Percentiles rank a stretch among this genome's conserved stretches.
These are phyloP conservation scores for Pythium brassicae DNA, from an alignment of 352 stramenopile genomes.

Conservation along the genomic window DNA sequence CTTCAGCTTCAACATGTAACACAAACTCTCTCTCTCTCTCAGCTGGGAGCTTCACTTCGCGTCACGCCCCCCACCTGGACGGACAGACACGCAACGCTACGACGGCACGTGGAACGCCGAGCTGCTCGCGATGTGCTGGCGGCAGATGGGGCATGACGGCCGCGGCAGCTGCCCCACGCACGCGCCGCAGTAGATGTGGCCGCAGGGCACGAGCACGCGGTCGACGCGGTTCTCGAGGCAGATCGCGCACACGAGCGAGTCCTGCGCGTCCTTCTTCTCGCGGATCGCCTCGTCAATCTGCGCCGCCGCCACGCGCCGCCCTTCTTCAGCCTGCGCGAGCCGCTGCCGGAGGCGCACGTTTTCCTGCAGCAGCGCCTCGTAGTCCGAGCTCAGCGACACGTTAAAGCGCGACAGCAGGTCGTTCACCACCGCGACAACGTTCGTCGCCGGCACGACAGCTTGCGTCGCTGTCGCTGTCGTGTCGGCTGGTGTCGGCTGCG, in stretches of 20 bases:
- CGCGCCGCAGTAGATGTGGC: slow-evolving; percentile 75
- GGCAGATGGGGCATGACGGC: slow-evolving; percentile 66
- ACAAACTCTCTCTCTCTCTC: not conserved
- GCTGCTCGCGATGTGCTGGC: slow-evolving; percentile 49
- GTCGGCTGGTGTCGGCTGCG: not conserved
- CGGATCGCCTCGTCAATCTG: slow-evolving; percentile 68
- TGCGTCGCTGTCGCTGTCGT: not conserved
- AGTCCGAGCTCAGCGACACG: slow-evolving; percentile 56
- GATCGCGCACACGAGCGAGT: slow-evolving; percentile 73
- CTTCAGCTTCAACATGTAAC: no score
- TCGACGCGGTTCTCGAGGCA: slow-evolving; percentile 82
- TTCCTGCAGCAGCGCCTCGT: slow-evolving; percentile 62
- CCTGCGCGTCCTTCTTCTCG: slow-evolving; percentile 70
- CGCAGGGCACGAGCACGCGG: slow-evolving; percentile 76
- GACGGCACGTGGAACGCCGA: slow-evolving; percentile 70
- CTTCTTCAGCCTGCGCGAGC: slow-evolving; percentile 60
- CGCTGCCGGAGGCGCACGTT: slow-evolving; percentile 57
- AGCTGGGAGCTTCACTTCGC: no score
- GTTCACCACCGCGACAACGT: slow-evolving; percentile 73
- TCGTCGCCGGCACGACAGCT: slow-evolving; percentile 27
- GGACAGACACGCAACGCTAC: no score
- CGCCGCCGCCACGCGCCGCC: slow-evolving; percentile 40
- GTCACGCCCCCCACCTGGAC: no score
- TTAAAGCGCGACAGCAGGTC: slow-evolving; percentile 68
- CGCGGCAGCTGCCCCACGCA: slow-evolving; percentile 61